Evolutionary conservation across 768 basidiomycete species (phyloP), one percentile per base, ranked within the genome.

Genomic region (Pisolithus microcarpus): DNA sequence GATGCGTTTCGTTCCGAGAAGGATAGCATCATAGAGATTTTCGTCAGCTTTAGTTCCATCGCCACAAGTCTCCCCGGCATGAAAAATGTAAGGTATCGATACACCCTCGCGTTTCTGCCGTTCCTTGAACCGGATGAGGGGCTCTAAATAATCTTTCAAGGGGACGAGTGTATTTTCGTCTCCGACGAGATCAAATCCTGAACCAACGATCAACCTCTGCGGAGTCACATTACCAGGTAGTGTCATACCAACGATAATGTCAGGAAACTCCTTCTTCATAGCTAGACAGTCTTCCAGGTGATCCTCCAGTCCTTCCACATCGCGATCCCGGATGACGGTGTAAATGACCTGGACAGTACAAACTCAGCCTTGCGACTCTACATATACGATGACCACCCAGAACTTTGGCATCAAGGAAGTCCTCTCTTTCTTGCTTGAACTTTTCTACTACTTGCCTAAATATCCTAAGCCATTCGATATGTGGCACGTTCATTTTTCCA

Each of bases 101-200:
- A 90, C 57, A 0, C 78, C 74, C 42, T 76, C 70, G 52, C 81
- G 77, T 46, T 78, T 71, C 58, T 79, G 76, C 23, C 78, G 76
- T 44, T 75, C 66, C 28, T 74, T 68, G 69, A 89, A 90, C 39
- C 67, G 70, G 5, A 84, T 64, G 6, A 91, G 70, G 9, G 76
- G 76, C 31, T 79, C 75, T 26, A 81, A 62, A 61, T 88, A 89
- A 58, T 85, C 67, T 23, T 73, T 77, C 37, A 87, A 71, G 16
- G 85, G 84, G 38, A 69, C 73, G 21, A 78, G 57, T 6, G 65
- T 67, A 59, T 88, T 81, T 59, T 90, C 87, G 43, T 83, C 73
- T 4, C 87, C 87, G n/a, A 89, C 87, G 18, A 90, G 74, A 67
- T 90, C 87, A 57, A 89, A 91, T 3, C 85, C 86, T 85, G 51